Evolutionary conservation across 768 basidiomycete species (phyloP), one percentile per base, ranked within the genome.

Genomic region (Amanita rubescens): DNA sequence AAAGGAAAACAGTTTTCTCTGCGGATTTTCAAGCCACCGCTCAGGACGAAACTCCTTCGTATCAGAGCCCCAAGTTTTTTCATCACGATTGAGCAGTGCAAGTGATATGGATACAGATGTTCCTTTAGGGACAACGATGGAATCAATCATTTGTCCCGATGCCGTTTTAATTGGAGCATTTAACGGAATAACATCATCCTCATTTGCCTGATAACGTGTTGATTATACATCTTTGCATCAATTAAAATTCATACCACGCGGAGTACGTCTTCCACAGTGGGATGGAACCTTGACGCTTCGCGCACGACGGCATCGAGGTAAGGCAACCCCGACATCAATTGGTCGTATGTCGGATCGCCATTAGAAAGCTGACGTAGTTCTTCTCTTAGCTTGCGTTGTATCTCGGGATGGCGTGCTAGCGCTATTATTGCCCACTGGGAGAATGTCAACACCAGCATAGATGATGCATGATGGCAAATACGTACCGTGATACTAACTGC

Each of bases 21-120:
- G 59, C 15, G 12, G 3, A 12, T n/a, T 12, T 54, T 69, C 60
- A 10, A 73, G 55, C 76, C 77, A 79, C 1, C 76, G 68, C 37
- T 70, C 67, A 0, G 76, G 77, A 8, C 63, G 63, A 59, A 78
- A 78, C 34, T 68, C 63, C 25, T 61, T 68, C 15, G 75, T 72
- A 42, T 74, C 71, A 1, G 63, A 41, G 5, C 80, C 79, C 73
- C 76, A 80, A 24, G 75, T 55, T 3, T 54, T 62, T 22, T 63
- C 58, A 2, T 71, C 69, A 10, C 64, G 58, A 58, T 80, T 78
- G 25, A n/a, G n/a, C n/a, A n/a, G 79, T 65, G 44, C 10, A 3
- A n/a, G 12, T 12, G 35, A 11, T 35, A 12, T 12, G 35, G 4
- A 5, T 58, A 81, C 58, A 2, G 56, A 46, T 0, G 72, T 69